These are phyloP conservation scores for Rubroboletus pulcherrimus DNA, from an alignment of 768 basidiomycete species.

Conservation along the genomic window DNA sequence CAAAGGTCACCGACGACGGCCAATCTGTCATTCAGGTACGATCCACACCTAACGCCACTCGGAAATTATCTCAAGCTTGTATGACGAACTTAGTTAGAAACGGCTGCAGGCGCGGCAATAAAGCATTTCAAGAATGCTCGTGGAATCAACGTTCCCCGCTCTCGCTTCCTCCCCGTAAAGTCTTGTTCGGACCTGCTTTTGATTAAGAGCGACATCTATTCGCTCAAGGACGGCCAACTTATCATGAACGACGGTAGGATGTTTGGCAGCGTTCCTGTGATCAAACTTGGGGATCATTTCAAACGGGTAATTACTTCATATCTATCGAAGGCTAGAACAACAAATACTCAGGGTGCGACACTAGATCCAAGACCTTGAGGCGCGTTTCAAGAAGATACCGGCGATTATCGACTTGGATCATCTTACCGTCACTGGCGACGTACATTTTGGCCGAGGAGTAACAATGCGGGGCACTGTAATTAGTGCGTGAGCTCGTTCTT, in stretches of 20 bases:
- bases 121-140: conserved; percentile 91
- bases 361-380: conserved; percentile 84
- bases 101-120: conserved; percentile 90
- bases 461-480: conserved; percentile 90
- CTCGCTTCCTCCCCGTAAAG: conserved; percentile 90
- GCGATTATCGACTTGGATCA: conserved; percentile 90
- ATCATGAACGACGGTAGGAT: conserved; percentile 79
- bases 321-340: neutral
- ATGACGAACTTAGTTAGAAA: conserved; percentile 57
- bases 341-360: neutral
- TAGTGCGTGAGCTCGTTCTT: conserved; percentile 34
- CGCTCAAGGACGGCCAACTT: conserved; percentile 81
- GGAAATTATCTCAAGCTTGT: conserved; percentile 4
- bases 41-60: neutral
- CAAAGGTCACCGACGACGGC: conserved; percentile 83
- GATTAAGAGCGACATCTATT: conserved; percentile 92
- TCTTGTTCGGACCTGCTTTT: conserved; percentile 84
- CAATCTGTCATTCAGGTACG: conserved; percentile 74
- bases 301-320: conserved; percentile 64
- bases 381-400: conserved; percentile 93
- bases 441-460: conserved; percentile 84
- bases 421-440: conserved; percentile 89
- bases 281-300: conserved; percentile 96
- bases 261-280: conserved; percentile 88
- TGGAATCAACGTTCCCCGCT: conserved; percentile 93